Percentiles rank a stretch among this genome's conserved stretches.
These are phyloP conservation scores for Rickenella mellea DNA, from an alignment of 768 basidiomycete genomes.

Conservation along the genomic window DNA sequence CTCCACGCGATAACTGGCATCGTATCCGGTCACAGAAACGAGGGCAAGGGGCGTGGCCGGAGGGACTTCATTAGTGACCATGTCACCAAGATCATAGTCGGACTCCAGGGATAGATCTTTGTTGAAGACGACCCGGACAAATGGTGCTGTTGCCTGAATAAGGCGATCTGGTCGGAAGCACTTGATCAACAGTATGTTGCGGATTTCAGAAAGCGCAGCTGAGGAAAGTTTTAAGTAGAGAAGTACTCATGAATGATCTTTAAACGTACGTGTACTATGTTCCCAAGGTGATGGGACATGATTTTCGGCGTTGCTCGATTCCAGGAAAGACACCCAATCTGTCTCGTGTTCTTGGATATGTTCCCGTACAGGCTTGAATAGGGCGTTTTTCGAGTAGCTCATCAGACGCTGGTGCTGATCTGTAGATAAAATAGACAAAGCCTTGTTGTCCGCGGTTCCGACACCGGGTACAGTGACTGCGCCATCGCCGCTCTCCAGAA, in stretches of 20 bases:
- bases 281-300: conserved; percentile 75
- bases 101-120: conserved; percentile 70
- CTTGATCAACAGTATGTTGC: conserved; percentile 72
- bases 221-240: conserved; percentile 10
- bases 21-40: conserved; percentile 91
- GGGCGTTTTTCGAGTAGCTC: conserved; percentile 56
- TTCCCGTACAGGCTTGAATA: conserved; percentile 69
- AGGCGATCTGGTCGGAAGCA: conserved; percentile 90
- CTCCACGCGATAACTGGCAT: conserved; percentile 96
- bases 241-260: neutral
- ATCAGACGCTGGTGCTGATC: conserved; percentile 66
- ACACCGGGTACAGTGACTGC: conserved; percentile 23
- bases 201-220: conserved; percentile 62
- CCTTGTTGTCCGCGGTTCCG: conserved; percentile 25
- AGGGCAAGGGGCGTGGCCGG: conserved; percentile 80
- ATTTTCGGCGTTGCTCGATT: conserved; percentile 56
- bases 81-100: conserved; percentile 61
- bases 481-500: conserved; percentile 81
- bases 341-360: conserved; percentile 53
- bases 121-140: conserved; percentile 71
- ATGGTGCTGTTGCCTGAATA: conserved; percentile 68
- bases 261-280: conserved; percentile 49
- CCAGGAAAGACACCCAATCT: conserved; percentile 66
- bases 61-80: conserved; percentile 74
- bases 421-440: conserved; percentile 40